A percentile compares a stretch with the other conserved stretches of the same genome.
phyloP scores from a whole-genome alignment of 2,329 filamentous ascomycete genomes.

The Diplocarpon mali region DNA sequence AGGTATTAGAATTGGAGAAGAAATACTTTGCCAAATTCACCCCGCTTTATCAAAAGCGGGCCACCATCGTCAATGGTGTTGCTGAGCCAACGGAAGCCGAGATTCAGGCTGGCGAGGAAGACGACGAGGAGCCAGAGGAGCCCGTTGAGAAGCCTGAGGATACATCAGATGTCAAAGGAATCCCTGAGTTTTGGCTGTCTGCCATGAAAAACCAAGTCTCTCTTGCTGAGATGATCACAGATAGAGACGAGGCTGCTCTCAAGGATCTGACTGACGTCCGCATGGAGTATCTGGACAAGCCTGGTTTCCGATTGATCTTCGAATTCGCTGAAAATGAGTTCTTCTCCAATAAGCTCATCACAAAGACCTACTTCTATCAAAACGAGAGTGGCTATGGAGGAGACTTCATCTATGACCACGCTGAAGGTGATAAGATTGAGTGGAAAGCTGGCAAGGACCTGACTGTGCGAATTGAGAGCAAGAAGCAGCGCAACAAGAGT shows the following conservation, averaged over 20 bases:
- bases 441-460: conserved; percentile 92
- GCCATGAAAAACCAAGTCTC: conserved; percentile 99
- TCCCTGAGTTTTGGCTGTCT: conserved; percentile 98
- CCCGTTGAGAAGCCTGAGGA: conserved; percentile 40
- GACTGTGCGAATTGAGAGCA: conserved; percentile 91
- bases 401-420: conserved; percentile 99
- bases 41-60: conserved; percentile 90
- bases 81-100: conserved; percentile 80
- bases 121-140: conserved; percentile 47
- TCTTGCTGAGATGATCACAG: conserved; percentile 96
- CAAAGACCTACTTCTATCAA: conserved; percentile 98
- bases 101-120: conserved; percentile 74
- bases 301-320: conserved; percentile 96
- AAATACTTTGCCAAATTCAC: conserved; percentile 99
- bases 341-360: conserved; percentile 94
- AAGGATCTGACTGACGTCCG: conserved; percentile 86
- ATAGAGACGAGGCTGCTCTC: conserved; percentile 87
- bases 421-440: conserved; percentile 94
- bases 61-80: conserved; percentile 80
- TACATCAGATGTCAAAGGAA: conserved; percentile 54
- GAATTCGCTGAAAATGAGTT: conserved; percentile 92
- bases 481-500: conserved; percentile 99
- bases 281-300: conserved; percentile 98
- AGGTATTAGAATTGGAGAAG: conserved; percentile 96
- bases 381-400: conserved; percentile 97